These are phyloP conservation scores for Colletotrichum agaves DNA, from an alignment of 2,329 filamentous ascomycete species.

Conservation along the genomic window DNA sequence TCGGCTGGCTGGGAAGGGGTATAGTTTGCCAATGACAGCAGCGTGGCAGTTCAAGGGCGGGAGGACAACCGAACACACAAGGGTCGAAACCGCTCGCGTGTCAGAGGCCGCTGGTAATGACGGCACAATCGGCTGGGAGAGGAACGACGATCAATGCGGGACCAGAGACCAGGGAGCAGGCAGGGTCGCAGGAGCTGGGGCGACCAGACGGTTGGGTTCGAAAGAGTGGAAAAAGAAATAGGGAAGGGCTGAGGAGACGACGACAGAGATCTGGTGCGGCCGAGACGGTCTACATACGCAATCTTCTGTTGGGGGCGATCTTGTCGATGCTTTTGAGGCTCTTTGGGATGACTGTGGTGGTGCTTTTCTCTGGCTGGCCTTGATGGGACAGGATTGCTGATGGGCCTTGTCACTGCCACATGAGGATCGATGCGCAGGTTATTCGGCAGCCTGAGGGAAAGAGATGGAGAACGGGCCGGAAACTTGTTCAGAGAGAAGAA, in stretches of 20 bases:
- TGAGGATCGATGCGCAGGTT: constrained; percentile 3
- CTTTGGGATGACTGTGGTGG: neutral
- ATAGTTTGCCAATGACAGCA: constrained; percentile 27
- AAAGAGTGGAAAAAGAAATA: neutral
- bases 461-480: neutral
- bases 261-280: neutral
- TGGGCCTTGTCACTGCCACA: neutral
- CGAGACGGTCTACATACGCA: neutral
- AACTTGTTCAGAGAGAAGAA: neutral
- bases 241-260: neutral
- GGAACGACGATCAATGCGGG: constrained; percentile 35
- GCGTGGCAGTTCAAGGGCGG: constrained; percentile 22
- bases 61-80: constrained; percentile 10
- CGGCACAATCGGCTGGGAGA: constrained; percentile 34
- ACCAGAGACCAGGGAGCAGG: constrained; percentile 15
- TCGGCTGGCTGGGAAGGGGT: constrained; percentile 26
- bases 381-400: neutral
- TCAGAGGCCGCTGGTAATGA: constrained; percentile 36
- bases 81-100: constrained; percentile 37
- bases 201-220: constrained; percentile 20
- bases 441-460: constrained; percentile 6
- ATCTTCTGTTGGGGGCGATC: constrained; percentile 5
- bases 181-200: constrained; percentile 17
- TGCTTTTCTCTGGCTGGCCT: neutral
- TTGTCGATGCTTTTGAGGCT: constrained; percentile 6